Evolutionary conservation across 2,329 filamentous ascomycete species (phyloP).

Genomic region (Penicillium glabrum): DNA sequence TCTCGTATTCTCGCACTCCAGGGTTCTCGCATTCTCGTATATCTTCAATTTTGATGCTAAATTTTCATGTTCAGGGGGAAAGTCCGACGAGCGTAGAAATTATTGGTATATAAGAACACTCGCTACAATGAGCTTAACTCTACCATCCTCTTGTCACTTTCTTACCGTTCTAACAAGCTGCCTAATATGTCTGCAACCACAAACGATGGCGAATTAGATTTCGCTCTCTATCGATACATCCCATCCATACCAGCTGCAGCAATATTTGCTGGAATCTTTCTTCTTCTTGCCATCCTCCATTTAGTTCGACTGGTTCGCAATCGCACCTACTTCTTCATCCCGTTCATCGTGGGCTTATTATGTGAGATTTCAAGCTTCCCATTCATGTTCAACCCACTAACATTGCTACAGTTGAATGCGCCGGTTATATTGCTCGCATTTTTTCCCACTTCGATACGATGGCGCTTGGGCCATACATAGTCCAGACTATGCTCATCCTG

Average conservation of each 20-base stretch:
- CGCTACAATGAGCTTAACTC: background rate
- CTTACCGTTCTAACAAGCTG: no score
- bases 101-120: background rate
- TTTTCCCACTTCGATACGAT: constrained; percentile 25
- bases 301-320: constrained; percentile 5
- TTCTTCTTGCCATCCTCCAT: constrained; percentile 22
- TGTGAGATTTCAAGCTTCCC: constrained; percentile 27
- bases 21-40: constrained; percentile 3
- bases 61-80: background rate
- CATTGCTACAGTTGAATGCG: constrained; percentile 23
- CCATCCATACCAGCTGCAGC: constrained; percentile 25
- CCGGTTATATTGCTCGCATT: constrained; percentile 28
- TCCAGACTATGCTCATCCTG: constrained; percentile 29
- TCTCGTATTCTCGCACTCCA: constrained; percentile 4
- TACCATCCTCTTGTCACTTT: no score
- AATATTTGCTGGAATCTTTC: constrained; percentile 26
- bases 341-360: constrained; percentile 37
- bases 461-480: constrained; percentile 26
- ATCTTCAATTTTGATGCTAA: background rate
- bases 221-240: constrained; percentile 42
- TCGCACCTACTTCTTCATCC: constrained; percentile 39
- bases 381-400: constrained; percentile 19
- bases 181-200: constrained; percentile 5
- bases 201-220: constrained; percentile 4
- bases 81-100: no score